Evolutionary conservation across 257 asterid genomes (phyloP).

Genomic region (Capsicum baccatum): DNA sequence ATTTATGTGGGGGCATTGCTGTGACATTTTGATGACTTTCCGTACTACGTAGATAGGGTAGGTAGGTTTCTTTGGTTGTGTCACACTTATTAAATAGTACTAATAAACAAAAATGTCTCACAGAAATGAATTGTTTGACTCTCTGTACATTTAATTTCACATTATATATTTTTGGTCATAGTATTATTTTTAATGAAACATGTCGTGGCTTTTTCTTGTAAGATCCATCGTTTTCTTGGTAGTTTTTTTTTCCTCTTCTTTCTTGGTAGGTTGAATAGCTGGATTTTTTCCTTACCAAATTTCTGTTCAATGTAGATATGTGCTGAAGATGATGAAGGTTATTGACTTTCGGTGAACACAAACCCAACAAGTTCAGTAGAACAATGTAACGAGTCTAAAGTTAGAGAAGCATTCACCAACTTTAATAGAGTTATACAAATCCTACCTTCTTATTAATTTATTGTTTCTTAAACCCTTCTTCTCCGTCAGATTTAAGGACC

Average conservation of each 20-base stretch:
- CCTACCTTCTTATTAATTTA: not conserved
- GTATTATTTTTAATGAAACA: not conserved
- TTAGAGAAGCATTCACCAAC: not conserved
- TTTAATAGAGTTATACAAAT: not conserved
- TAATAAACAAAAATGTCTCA: too few species aligned
- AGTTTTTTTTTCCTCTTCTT: not conserved
- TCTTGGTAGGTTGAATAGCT: slow-evolving; percentile 11
- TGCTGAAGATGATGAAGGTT: not conserved
- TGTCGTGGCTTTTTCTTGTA: not conserved
- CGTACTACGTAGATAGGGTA: slow-evolving; percentile 1
- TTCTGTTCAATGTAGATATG: not conserved
- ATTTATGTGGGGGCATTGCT: not conserved
- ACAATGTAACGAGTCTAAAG: not conserved
- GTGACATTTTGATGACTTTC: not conserved
- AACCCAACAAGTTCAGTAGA: not conserved
- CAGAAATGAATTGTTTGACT: not conserved
- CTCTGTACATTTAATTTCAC: not conserved
- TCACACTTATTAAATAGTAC: not conserved
- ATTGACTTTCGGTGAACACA: not conserved
- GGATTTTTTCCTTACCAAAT: not conserved
- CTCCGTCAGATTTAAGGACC: not conserved
- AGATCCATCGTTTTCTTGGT: not conserved
- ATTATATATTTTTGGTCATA: too few species aligned
- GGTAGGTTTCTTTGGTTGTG: not conserved
- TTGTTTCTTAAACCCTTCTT: too few species aligned